Conservation (phyloP, 352 stramenopile genomes). For the Globisporangium spinosum region DNA sequence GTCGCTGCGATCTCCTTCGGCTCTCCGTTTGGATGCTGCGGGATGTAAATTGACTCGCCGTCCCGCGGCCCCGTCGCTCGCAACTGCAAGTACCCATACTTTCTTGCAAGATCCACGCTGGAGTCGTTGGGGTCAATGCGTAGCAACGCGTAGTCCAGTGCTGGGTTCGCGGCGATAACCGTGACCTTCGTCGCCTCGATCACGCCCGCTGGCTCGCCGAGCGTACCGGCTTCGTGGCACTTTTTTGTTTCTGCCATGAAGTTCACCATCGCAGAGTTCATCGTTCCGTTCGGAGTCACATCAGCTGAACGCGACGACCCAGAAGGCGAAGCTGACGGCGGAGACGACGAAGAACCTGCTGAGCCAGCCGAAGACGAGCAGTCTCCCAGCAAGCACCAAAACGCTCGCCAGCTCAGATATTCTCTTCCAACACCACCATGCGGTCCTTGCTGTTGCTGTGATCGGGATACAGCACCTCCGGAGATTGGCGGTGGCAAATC, state of each 20-base stretch:
- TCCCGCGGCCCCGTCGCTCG: slow-evolving; percentile 38
- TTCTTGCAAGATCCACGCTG: slow-evolving; percentile 26
- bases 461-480: slow-evolving; percentile 6
- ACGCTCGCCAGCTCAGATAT: neutral
- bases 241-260: slow-evolving; percentile 59
- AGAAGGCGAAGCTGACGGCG: neutral
- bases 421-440: neutral
- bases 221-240: slow-evolving; percentile 30
- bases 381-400: neutral
- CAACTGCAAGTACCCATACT: slow-evolving; percentile 50
- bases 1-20: slow-evolving; percentile 53
- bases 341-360: slow-evolving; percentile 9
- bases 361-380: slow-evolving; percentile 3
- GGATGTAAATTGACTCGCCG: slow-evolving; percentile 58
- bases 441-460: neutral
- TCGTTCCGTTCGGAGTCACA: slow-evolving; percentile 1
- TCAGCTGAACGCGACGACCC: neutral
- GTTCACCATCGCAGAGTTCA: slow-evolving; percentile 32
- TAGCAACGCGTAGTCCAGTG: slow-evolving; percentile 60
- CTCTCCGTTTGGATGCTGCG: slow-evolving; percentile 58
- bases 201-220: slow-evolving; percentile 33
- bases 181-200: slow-evolving; percentile 39
- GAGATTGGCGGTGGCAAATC: neutral
- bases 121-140: slow-evolving; percentile 35
- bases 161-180: slow-evolving; percentile 36